phyloP scores from a whole-genome alignment of 2,329 filamentous ascomycete species.

The Monosporascus sp. region DNA sequence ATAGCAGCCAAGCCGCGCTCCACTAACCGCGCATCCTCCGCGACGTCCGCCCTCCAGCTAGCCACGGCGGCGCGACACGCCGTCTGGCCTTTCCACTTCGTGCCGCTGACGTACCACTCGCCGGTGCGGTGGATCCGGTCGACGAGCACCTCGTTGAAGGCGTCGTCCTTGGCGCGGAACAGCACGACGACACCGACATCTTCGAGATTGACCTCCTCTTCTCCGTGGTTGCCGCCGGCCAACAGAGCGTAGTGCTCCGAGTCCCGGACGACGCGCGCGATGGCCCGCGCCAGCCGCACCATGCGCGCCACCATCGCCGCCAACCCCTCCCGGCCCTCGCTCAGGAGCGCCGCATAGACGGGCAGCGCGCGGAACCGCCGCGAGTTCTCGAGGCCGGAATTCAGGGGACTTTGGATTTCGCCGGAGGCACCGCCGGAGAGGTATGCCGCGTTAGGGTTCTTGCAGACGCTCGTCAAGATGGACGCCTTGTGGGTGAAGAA shows the following conservation, averaged over 20 bases:
- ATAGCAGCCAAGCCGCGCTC: constrained; percentile 55
- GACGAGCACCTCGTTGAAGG: constrained; percentile 62
- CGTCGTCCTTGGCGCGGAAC: constrained; percentile 65
- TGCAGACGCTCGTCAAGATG: constrained; percentile 61
- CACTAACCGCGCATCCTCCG: constrained; percentile 63
- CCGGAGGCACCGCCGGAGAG: constrained; percentile 43
- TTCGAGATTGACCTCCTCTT: constrained; percentile 37
- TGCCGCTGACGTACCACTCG: constrained; percentile 79
- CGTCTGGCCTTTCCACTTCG: constrained; percentile 66
- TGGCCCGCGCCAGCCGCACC: constrained; percentile 62
- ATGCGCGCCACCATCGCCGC: constrained; percentile 66
- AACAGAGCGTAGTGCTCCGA: constrained; percentile 64
- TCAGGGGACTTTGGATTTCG: constrained; percentile 71
- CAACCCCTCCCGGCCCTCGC: constrained; percentile 69
- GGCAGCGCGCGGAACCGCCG: constrained; percentile 87
- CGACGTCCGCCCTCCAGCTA: constrained; percentile 73
- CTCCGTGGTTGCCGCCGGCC: constrained; percentile 36
- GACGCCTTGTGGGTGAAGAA: constrained; percentile 68
- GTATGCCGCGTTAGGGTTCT: constrained; percentile 83
- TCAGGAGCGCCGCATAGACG: constrained; percentile 73
- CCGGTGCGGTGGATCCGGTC: constrained; percentile 67
- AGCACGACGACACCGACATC: constrained; percentile 67
- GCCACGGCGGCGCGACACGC: constrained; percentile 82
- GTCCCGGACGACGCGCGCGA: constrained; percentile 59
- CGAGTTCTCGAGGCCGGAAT: constrained; percentile 87